Percentiles rank a stretch among this genome's conserved stretches.
Conservation (phyloP, 1,284 basidiomycete genomes). For the Ganoderma lingzhi region DNA sequence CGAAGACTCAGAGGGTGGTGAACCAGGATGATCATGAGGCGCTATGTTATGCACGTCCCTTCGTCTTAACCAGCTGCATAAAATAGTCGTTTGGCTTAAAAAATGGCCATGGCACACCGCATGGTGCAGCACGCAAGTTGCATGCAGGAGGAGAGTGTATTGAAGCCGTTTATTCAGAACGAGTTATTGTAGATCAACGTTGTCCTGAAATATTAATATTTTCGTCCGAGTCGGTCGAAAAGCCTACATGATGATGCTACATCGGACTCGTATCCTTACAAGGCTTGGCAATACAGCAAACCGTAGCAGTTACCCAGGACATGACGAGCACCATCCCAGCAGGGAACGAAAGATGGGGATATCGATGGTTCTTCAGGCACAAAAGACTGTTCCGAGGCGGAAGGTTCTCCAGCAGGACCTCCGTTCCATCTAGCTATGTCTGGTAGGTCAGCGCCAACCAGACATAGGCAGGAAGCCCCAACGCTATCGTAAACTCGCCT, state of each 20-base stretch:
- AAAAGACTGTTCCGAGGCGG: not conserved
- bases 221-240: not conserved
- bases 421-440: not conserved
- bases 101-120: no score
- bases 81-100: no score
- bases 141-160: no score
- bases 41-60: not conserved
- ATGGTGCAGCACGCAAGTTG: no score
- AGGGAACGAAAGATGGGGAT: not conserved
- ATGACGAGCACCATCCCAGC: not conserved
- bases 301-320: not conserved
- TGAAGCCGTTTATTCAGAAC: no score
- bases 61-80: no score
- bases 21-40: not conserved
- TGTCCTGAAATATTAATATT: not conserved
- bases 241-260: not conserved
- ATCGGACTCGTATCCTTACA: not conserved
- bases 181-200: not conserved
- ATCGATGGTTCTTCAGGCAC: not conserved
- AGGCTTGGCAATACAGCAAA: not conserved
- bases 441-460: not conserved
- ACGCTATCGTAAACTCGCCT: no score
- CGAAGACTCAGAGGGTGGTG: not conserved
- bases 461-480: not conserved
- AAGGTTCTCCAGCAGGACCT: not conserved